These are phyloP conservation scores for Dendrocalamus sinicus DNA, from an alignment of 176 grass and related monocot genomes.

Conservation along the genomic window DNA sequence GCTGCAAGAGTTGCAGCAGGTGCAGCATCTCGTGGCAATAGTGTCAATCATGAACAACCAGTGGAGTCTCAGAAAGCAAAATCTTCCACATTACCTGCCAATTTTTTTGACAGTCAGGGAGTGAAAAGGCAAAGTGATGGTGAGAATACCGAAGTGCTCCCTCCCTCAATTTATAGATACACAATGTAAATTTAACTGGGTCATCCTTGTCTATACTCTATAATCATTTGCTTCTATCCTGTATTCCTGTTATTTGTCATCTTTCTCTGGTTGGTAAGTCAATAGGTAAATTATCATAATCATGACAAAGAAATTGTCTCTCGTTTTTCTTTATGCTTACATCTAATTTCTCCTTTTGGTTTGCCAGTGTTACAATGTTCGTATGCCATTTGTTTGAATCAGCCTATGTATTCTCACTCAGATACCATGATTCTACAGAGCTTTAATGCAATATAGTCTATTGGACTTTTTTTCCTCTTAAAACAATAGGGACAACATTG, in stretches of 20 bases:
- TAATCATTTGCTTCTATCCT: conserved; percentile 22
- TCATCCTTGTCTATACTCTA: conserved; percentile 17
- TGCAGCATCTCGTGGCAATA: conserved; percentile 56
- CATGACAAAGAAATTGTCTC: not conserved
- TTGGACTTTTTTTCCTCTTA: conserved; percentile 1
- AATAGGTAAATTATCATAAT: conserved; percentile 12
- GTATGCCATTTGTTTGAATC: not conserved
- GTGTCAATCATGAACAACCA: conserved; percentile 51
- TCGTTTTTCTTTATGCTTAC: not conserved
- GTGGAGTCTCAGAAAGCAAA: conserved; percentile 64
- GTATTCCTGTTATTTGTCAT: not conserved
- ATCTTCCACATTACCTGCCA: conserved; percentile 66
- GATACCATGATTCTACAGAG: not conserved
- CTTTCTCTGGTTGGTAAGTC: conserved; percentile 21
- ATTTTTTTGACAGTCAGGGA: conserved; percentile 87
- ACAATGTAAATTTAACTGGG: not conserved
- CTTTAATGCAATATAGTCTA: not conserved
- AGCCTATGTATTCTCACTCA: not conserved
- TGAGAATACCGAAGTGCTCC: conserved; percentile 26
- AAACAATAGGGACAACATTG: not conserved
- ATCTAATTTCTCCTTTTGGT: conserved; percentile 25
- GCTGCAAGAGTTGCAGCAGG: conserved; percentile 52
- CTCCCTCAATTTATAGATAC: conserved; percentile 2
- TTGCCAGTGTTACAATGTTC: not conserved
- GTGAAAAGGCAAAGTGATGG: conserved; percentile 68